Evolutionary conservation across 1,284 basidiomycete species (phyloP).

Genomic region (Fomitiporia mediterranea): DNA sequence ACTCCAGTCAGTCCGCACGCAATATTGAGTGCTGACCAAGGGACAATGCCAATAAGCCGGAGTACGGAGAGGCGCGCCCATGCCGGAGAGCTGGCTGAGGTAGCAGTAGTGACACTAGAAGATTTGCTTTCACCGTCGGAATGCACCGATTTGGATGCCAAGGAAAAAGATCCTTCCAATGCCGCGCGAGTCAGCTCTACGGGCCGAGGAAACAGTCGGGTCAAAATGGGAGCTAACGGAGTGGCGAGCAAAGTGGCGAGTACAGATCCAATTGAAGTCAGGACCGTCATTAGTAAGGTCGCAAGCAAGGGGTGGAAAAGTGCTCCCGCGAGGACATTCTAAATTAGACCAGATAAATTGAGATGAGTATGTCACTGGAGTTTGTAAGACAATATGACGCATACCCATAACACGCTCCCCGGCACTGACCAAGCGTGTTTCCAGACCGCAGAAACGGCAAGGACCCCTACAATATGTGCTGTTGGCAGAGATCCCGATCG

Average conservation of each 20-base stretch:
- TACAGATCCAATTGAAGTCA: slow-evolving; percentile 83
- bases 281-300: slow-evolving; percentile 69
- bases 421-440: slow-evolving; percentile 95
- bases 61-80: slow-evolving; percentile 85
- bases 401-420: slow-evolving; percentile 83
- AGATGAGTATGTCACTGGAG: slow-evolving; percentile 8
- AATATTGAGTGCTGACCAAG: slow-evolving; percentile 93
- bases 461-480: slow-evolving; percentile 72
- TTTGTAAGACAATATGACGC: slow-evolving; percentile 29
- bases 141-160: slow-evolving; percentile 26
- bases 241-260: slow-evolving; percentile 73
- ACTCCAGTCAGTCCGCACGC: slow-evolving; percentile 89
- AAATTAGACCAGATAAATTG: slow-evolving; percentile 11
- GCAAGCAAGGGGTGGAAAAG: slow-evolving; percentile 78
- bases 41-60: slow-evolving; percentile 84
- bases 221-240: slow-evolving; percentile 81
- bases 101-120: slow-evolving; percentile 30
- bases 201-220: slow-evolving; percentile 75
- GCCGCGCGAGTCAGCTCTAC: slow-evolving; percentile 75
- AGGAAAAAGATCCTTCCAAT: slow-evolving; percentile 43
- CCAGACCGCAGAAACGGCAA: slow-evolving; percentile 84
- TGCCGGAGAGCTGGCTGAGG: slow-evolving; percentile 47
- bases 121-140: slow-evolving; percentile 20
- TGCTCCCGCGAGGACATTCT: slow-evolving; percentile 90
- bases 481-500: slow-evolving; percentile 59